Evolutionary conservation across 768 basidiomycete genomes (phyloP), one percentile per base, ranked within the genome.

Genomic region (Rubroboletus pulcherrimus): DNA sequence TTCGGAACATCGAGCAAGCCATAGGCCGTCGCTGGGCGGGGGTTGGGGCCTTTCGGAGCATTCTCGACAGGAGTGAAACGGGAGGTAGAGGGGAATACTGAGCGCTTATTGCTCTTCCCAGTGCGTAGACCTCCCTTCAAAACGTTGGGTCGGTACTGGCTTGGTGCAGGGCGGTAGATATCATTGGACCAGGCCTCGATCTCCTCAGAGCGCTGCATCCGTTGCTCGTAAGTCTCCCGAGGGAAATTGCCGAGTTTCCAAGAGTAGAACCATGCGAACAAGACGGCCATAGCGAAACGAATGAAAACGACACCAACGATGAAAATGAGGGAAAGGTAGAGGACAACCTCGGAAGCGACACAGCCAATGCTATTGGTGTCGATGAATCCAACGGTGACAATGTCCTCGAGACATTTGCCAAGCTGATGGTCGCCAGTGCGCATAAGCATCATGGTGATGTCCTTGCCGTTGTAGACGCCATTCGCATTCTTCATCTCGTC

Each of bases 261-360:
- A n/a, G 90, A 93, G 71, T 91, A 89, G 81, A 98, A 98, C 97
- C 97, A 99, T 26, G 90, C 81, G 73, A 98, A 99, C 70, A 96
- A 79, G 67, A 97, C 91, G 45, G 97, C 97, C 93, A 98, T 96
- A 63, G 82, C 77, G 75, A 98, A 99, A 35, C 93, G 91, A 70
- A 97, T 93, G 51, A 83, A 80, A 60, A 98, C 96, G 58, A 98
- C 96, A 57, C 96, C 96, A 59, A 96, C 87, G 70, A 99, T 98
- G 81, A 98, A 97, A 61, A 93, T 82, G 64, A 98, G 86, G 45
- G 96, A 98, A 54, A 96, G 79, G 71, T 93, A 96, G 55, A 98
- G 88, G 37, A 98, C 93, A 60, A 99, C 89, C 55, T 87, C 79
- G 7, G 96, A 97, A 7, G 96, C 95, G 56, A 98, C 91, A 65